phyloP scores from a whole-genome alignment of 108 stramenopile species.

The Discostella stelligeroides region DNA sequence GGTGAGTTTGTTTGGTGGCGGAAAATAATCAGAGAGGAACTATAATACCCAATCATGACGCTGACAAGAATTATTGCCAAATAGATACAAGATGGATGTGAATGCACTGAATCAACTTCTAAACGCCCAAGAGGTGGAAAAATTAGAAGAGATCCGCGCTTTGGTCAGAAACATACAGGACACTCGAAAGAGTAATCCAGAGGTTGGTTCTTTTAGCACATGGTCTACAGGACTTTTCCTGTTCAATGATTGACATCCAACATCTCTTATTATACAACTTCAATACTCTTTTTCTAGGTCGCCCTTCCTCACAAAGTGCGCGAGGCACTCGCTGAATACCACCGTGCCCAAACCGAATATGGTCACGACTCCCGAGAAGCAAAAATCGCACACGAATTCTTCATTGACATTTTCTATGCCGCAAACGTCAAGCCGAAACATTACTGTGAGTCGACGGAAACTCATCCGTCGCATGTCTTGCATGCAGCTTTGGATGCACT shows the following conservation, averaged over 20 bases:
- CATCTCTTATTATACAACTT: neutral
- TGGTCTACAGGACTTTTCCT: too few relatives aligned
- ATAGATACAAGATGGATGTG: slow-evolving; percentile 28
- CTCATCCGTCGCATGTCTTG: neutral
- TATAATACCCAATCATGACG: neutral
- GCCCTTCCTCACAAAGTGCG: slow-evolving; percentile 24
- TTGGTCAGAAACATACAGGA: slow-evolving; percentile 18
- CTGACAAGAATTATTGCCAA: neutral
- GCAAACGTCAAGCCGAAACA: slow-evolving; percentile 20
- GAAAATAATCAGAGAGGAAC: too few relatives aligned
- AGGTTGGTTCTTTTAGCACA: slow-evolving; percentile 4
- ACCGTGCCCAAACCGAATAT: slow-evolving; percentile 10
- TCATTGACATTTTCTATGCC: slow-evolving; percentile 21
- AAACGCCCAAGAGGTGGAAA: slow-evolving; percentile 13
- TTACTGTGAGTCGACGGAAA: neutral
- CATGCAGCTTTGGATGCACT: slow-evolving; percentile 19
- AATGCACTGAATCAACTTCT: slow-evolving; percentile 14
- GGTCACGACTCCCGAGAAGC: slow-evolving; percentile 25
- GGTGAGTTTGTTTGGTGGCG: neutral
- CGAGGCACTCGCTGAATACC: slow-evolving; percentile 20
- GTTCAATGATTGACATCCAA: too few relatives aligned
- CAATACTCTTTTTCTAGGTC: slow-evolving; percentile 1
- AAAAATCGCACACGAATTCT: slow-evolving; percentile 20
- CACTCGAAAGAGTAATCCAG: slow-evolving; percentile 9
- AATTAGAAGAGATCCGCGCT: slow-evolving; percentile 15